Base-by-base conservation (phyloP, 495 filamentous ascomycete genomes). In the Tuber aestivum region DNA sequence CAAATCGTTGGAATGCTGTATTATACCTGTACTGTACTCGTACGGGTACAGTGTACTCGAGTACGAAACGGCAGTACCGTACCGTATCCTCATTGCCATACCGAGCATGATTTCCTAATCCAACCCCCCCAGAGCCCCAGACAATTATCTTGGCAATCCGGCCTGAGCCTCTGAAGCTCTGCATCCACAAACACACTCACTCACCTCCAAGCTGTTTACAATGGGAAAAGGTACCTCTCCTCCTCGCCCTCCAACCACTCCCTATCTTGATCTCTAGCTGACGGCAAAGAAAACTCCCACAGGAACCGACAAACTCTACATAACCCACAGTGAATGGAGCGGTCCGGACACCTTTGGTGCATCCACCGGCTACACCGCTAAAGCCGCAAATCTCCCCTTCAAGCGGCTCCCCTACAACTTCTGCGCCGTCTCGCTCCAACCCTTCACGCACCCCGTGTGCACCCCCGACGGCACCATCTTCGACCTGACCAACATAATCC, bases 261-360 rank as follows among this genome's bases (percentile, higher is more conserved):
- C 12, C 32, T 38, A 23, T 16, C 23, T 61, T 72, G 18, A 23
- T 68, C 42, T 38, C 79, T 83, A 77, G 83, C 70, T 68, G 69
- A 73, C 45, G 1, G 16, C 3, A 12, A 32, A 32, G 32, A 61
- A 61, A 32, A 2, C n/a, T 10, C 20, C 40, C 61, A 18, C 73
- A 90, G 89, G 89, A 83, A 90, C 89, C 70, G 89, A 91, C 80
- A 84, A 84, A 56, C 83, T 84, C 75, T 84, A 84, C 73, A 97
- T 97, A 82, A 97, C 95, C 56, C 94, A 97, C 83, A 93, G 91
- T 73, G 94, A 97, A 86, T 97, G 94, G 94, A 91, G 93, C n/a
- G 95, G 93, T 20, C 89, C 90, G 45, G 93, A 97, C 83, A 92
- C 93, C 83, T 90, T 92, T 23, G 87, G 87, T 23, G 87, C 87